phyloP scores from a whole-genome alignment of 305 asterid genomes.

The Fraxinus greggii region DNA sequence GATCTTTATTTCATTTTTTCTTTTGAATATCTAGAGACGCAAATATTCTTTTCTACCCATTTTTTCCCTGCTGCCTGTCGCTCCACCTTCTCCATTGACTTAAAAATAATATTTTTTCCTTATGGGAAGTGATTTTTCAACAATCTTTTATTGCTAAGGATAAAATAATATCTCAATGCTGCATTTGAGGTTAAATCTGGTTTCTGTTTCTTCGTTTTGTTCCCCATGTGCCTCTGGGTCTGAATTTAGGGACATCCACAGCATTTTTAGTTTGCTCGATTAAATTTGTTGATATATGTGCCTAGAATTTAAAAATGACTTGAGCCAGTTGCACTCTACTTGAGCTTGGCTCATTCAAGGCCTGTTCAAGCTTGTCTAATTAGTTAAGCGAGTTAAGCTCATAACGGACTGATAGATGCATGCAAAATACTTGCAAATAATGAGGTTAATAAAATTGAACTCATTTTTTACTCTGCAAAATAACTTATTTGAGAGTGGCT shows the following conservation, averaged over 20 bases:
- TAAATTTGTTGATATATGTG: background rate
- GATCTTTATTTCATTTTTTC: background rate
- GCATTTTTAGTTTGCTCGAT: background rate
- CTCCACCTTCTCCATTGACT: background rate
- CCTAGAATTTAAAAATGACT: background rate
- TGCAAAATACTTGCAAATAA: background rate
- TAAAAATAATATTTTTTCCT: background rate
- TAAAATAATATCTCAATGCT: background rate
- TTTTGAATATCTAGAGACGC: background rate
- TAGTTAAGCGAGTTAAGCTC: background rate
- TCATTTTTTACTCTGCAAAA: background rate
- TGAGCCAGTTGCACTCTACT: background rate
- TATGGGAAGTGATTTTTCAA: background rate
- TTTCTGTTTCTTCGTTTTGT: background rate
- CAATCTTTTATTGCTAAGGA: background rate
- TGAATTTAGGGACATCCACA: background rate
- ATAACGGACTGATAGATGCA: background rate
- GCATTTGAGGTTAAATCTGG: background rate
- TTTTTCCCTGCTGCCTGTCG: background rate
- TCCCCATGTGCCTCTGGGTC: background rate
- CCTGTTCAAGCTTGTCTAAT: background rate
- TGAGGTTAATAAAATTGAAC: background rate
- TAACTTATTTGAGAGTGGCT: background rate
- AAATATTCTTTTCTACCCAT: background rate
- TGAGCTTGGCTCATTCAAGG: background rate